Conservation (phyloP, 192 early-diverging fungal species). For the Coemansia sp. region DNA sequence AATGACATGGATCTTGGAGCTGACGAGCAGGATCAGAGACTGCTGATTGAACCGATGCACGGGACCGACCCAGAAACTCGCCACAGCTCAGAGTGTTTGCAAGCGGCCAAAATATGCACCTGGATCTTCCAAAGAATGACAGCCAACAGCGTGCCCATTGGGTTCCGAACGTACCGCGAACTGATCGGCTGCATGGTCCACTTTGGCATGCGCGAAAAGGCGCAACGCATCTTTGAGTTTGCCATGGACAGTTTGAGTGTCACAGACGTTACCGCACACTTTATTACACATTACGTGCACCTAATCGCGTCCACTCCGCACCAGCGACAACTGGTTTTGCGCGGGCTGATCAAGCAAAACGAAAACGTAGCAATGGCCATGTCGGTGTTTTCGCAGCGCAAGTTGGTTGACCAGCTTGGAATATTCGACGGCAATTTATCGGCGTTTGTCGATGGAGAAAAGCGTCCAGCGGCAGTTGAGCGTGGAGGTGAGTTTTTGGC, state of each 20-base stretch:
- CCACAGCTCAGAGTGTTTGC: constrained; percentile 13
- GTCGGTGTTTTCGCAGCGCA: constrained; percentile 11
- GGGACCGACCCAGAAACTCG: neutral
- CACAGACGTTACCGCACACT: constrained; percentile 16
- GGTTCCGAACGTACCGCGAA: constrained; percentile 43
- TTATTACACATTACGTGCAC: constrained; percentile 34
- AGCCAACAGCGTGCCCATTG: constrained; percentile 11
- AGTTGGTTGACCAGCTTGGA: constrained; percentile 36
- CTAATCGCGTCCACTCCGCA: constrained; percentile 25
- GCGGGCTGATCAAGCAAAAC: constrained; percentile 10
- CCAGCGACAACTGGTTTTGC: constrained; percentile 21
- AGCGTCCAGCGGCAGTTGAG: constrained; percentile 12
- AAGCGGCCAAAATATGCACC: constrained; percentile 38
- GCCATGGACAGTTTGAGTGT: constrained; percentile 27
- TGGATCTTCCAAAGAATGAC: constrained; percentile 43
- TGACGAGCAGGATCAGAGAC: neutral
- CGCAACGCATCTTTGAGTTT: constrained; percentile 41
- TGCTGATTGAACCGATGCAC: neutral
- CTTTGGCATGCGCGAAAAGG: constrained; percentile 42
- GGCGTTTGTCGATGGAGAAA: constrained; percentile 18
- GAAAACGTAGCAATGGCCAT: constrained; percentile 12
- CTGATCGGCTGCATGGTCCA: constrained; percentile 37
- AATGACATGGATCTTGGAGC: neutral
- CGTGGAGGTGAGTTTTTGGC: constrained; percentile 25
- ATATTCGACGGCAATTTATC: constrained; percentile 39